Conservation (phyloP, 257 asterid genomes). For the Scutellaria barbata region DNA sequence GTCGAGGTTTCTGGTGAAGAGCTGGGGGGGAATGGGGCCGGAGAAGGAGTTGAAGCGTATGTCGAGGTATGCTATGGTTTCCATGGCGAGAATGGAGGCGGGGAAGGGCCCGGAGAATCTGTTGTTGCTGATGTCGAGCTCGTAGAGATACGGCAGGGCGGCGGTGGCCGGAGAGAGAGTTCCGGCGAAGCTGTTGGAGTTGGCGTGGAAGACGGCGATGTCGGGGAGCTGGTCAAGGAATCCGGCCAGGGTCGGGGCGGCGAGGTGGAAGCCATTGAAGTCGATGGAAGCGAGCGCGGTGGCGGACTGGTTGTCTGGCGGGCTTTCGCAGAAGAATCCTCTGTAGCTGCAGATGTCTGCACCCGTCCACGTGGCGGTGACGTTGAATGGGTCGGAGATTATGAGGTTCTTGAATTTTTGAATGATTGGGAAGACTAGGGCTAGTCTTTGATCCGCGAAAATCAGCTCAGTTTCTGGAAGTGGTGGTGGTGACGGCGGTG, state of each 20-base stretch:
- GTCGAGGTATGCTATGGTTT: conserved; percentile 58
- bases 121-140: conserved; percentile 83
- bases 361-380: conserved; percentile 72
- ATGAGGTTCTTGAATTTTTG: conserved; percentile 65
- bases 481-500: background rate
- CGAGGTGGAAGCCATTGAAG: conserved; percentile 72
- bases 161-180: conserved; percentile 47
- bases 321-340: conserved; percentile 74
- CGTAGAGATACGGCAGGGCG: conserved; percentile 63
- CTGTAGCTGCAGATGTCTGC: conserved; percentile 62
- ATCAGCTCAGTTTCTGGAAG: conserved; percentile 34
- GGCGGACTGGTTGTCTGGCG: conserved; percentile 81
- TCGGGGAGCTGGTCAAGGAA: conserved; percentile 80
- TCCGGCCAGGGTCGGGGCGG: conserved; percentile 62
- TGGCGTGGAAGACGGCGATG: conserved; percentile 81
- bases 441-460: conserved; percentile 67
- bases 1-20: conserved; percentile 54
- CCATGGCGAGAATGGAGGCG: conserved; percentile 49
- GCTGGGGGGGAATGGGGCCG: conserved; percentile 66
- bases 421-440: conserved; percentile 64
- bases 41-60: conserved; percentile 68
- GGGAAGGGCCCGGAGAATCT: conserved; percentile 70
- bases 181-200: conserved; percentile 72
- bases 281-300: conserved; percentile 75
- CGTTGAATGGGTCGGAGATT: conserved; percentile 65